phyloP scores from a whole-genome alignment of 768 basidiomycete species.

The Boletellus emodensis region DNA sequence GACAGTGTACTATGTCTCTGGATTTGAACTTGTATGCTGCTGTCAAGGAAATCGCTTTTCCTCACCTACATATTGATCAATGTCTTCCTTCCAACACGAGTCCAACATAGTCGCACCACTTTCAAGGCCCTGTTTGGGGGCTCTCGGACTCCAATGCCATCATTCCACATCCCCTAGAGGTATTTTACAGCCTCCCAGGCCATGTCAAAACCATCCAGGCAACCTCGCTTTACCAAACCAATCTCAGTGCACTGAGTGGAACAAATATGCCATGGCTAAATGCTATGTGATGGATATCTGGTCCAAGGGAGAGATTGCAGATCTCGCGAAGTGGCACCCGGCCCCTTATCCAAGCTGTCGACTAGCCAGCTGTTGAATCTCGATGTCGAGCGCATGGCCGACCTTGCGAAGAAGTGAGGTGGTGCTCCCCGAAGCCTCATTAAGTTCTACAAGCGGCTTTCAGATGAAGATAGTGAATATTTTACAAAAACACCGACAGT shows the following conservation, averaged over 20 bases:
- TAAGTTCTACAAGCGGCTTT: too few species aligned
- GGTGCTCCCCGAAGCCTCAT: neutral
- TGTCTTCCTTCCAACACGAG: neutral
- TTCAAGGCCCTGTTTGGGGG: neutral
- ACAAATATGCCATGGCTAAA: neutral
- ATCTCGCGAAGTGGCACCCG: neutral
- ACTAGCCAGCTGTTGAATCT: neutral
- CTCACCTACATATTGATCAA: neutral
- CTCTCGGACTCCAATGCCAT: neutral
- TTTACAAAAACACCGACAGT: neutral
- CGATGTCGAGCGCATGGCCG: neutral
- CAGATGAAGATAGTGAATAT: neutral
- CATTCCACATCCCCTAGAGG: neutral
- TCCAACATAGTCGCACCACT: neutral
- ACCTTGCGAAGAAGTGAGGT: neutral
- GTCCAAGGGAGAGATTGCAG: neutral
- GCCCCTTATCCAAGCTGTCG: neutral
- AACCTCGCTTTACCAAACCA: neutral
- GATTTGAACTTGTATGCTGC: neutral
- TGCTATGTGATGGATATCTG: conserved; percentile 4
- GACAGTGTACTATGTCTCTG: neutral
- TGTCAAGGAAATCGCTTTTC: neutral
- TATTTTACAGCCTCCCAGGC: neutral
- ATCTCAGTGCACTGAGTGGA: neutral
- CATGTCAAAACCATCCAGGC: neutral